Percentiles rank a stretch among this genome's conserved stretches.
Evolutionary conservation across 2,329 filamentous ascomycete genomes (phyloP).

Genomic region (Ascochyta lentis): DNA sequence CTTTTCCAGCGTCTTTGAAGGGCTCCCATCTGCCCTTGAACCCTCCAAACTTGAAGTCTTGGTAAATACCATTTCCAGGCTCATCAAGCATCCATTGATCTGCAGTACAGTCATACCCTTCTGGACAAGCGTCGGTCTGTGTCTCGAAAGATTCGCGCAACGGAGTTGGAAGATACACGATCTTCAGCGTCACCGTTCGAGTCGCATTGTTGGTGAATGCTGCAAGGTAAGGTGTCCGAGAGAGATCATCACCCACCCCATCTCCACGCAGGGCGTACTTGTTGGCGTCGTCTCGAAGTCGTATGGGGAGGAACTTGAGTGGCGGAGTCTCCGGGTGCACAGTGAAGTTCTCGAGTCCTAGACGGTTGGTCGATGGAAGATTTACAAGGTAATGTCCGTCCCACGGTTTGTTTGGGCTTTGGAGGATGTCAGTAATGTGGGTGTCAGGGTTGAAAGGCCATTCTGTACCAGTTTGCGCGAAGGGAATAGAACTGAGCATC

Average conservation of each 20-base stretch:
- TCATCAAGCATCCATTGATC: slow-evolving; percentile 20
- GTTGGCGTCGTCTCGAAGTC: slow-evolving; percentile 10
- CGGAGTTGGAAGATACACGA: slow-evolving; percentile 19
- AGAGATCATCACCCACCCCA: slow-evolving; percentile 14
- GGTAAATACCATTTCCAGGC: background rate
- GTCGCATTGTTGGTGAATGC: slow-evolving; percentile 21
- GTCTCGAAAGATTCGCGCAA: slow-evolving; percentile 8
- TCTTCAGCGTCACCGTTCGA: slow-evolving; percentile 17
- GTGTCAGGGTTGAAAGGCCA: background rate
- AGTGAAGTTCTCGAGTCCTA: slow-evolving; percentile 39
- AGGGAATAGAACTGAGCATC: slow-evolving; percentile 11
- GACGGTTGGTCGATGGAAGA: slow-evolving; percentile 19
- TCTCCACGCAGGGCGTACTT: slow-evolving; percentile 25
- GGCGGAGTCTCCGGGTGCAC: slow-evolving; percentile 25
- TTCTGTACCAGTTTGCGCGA: slow-evolving; percentile 14
- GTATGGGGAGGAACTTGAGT: slow-evolving; percentile 22
- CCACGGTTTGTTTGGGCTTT: slow-evolving; percentile 26
- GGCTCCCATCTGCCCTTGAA: slow-evolving; percentile 25
- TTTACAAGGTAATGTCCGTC: slow-evolving; percentile 22
- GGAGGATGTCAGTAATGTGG: background rate
- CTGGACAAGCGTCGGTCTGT: slow-evolving; percentile 19
- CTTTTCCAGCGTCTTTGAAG: slow-evolving; percentile 24
- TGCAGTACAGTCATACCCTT: slow-evolving; percentile 19
- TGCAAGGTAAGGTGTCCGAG: slow-evolving; percentile 21
- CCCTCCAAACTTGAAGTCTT: slow-evolving; percentile 18